Base-by-base conservation (phyloP, 148 eudicot species). In the Rhododendron griersonianum region DNA sequence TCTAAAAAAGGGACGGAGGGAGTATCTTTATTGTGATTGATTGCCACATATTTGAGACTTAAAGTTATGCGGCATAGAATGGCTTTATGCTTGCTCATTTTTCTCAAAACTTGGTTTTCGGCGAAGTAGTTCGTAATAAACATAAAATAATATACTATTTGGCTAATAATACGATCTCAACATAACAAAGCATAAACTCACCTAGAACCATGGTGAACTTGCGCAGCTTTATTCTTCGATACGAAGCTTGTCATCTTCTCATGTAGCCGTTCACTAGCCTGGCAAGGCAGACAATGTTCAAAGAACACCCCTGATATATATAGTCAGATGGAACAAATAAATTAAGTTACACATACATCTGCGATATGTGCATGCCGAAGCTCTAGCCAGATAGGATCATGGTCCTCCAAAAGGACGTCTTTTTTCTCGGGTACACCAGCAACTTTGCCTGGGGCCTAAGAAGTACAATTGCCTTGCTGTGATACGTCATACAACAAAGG, bases 321-420 rank as follows among this genome's bases (percentile, higher is more conserved):
- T 25, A 45, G 48, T 55, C 51, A 51, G 50, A 81, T 23, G 84
- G 19, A 81, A 81, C 85, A 28, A 80, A 83, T 61, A 44, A 74
- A 61, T 44, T 39, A 83, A 33, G 85, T 81, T 82, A 87, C 79
- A 89, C 96, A n/a, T 89, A 96, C 99, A 94, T 96, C 99, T 63
- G 98, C 99, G 87, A 96, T 96, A 85, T 96, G 99, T 83, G 96
- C 87, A 92, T 96, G 98, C 51, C 95, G 96, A 86, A 96, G 97
- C 92, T 96, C 99, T 90, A 91, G 84, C 99, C 99, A 96, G 86
- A 96, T 83, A 83, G 98, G 99, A 89, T 96, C 99, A 91, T 94
- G 98, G 86, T 96, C 99, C 90, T 95, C 99, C 90, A 96, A 89
- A 81, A 96, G 94, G 81, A 96, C 99, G 88, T 94, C 98, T 81